Base-by-base conservation (phyloP, 495 filamentous ascomycete genomes). In the Lepidopterella palustris region DNA sequence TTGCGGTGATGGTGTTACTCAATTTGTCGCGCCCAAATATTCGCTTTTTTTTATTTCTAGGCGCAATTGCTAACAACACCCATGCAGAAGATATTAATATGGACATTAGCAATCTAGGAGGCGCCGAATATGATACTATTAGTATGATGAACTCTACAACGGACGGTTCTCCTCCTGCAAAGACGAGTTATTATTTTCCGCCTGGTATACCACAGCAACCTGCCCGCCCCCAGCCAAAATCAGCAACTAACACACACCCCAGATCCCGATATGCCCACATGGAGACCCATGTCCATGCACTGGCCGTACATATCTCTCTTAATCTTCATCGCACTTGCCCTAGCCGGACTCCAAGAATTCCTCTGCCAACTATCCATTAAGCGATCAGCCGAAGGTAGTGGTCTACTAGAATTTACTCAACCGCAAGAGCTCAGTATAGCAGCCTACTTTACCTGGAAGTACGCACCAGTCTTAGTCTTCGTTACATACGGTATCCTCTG, bases 401-500 rank as follows among this genome's bases (percentile, higher is more conserved):
- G 77, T 15, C 57, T 76, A 45, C 61, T 77, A n/a, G 65, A 66
- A n/a, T 89, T 87, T 69, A 73, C 72, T 4, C 62, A 67, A 0
- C 79, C 85, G 3, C 59, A 72, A 15, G 74, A 83, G 9, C 72
- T 90, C 6, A 71, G 76, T 4, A 61, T 77, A 2, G 63, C 70
- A 27, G 61, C 77, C 11, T 90, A 87, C 67, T 87, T 88, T 62
- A 73, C 78, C 42, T 83, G 88, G 78, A 88, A 88, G 64, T 89
- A 90, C 65, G 73, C 87, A 21, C 87, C 87, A 0, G 87, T 83
- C 0, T 65, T 89, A 4, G 71, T 88, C 23, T 80, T 83, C 48
- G 87, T 90, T 35, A 74, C 79, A 0, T 91, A 84, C 64, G 87
- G 87, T 68, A 82, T 90, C 13, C 56, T 90, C 18, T 90, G 86